Base-by-base conservation (phyloP, 2,329 filamentous ascomycete species). In the Sphaerostilbella broomeana region DNA sequence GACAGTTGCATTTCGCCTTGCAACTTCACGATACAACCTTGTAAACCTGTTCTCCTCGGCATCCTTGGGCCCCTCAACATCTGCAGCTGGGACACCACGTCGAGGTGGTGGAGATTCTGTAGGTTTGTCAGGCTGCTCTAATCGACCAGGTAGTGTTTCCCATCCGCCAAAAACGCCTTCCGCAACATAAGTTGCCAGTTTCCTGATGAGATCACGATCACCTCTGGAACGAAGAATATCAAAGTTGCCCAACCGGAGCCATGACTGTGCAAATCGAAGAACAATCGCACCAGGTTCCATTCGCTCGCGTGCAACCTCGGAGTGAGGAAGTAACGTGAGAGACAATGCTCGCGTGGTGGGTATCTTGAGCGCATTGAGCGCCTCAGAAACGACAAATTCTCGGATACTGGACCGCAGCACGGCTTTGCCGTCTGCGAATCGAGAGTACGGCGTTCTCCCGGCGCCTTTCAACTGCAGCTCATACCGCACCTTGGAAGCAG, bases 401-500 rank as follows among this genome's bases (percentile, higher is more conserved):
- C 92, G 77, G 51, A 98, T 94, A 55, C 87, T 94, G 19, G 86
- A 94, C 45, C 92, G 72, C 36, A 98, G 68, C 3, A 98, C 92
- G 1, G 92, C 92, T 58, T 92, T 90, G 20, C 92, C 92, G 59
- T 98, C 92, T 17, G 92, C 92, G 51, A 98, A 98, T 4, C 92
- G 82, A 26, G 86, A 94, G 65, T 98, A 98, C 0, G 92, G 92
- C 4, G 92, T 98, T 54, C 83, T 68, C 5, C 92, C 92, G 12
- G 92, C 92, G 17, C 92, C 92, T 61, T 98, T 98, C 45, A 98
- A 71, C 62, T 97, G 92, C 29, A 97, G 60, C 62, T 98, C 92
- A 58, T 94, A 95, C 18, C 86, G 76, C 24, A 67, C 70, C n/a
- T 75, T 74, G 0, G 84, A 84, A 2, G 60, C 56, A 1, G 84